phyloP scores from a whole-genome alignment of 2,329 filamentous ascomycete species.

The Diaporthe amygdali region DNA sequence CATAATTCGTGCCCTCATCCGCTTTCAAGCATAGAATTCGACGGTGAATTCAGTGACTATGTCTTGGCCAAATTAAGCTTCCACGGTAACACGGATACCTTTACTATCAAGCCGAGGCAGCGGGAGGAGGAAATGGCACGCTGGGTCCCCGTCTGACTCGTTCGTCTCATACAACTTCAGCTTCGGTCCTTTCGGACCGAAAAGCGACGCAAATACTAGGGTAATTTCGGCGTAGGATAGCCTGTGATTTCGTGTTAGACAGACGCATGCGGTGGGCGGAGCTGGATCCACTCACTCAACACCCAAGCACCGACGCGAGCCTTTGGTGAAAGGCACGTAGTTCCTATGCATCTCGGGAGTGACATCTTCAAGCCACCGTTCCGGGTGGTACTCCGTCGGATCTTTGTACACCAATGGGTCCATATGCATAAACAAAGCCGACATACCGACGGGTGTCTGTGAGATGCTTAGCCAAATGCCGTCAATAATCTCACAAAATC shows the following conservation, averaged over 20 bases:
- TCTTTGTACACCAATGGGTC: background rate
- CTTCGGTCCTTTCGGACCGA: background rate
- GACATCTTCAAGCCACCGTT: background rate
- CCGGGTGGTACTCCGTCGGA: background rate
- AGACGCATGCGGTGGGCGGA: background rate
- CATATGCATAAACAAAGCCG: background rate
- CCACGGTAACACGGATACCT: background rate
- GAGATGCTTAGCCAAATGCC: too few relatives aligned
- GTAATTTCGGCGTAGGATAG: background rate
- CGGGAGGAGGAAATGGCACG: background rate
- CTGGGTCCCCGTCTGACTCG: background rate
- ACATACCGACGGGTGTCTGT: slow-evolving; percentile 14
- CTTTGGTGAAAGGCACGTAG: background rate
- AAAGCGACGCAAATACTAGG: background rate
- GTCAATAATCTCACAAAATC: too few relatives aligned
- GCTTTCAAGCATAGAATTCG: too few relatives aligned
- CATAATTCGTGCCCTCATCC: too few relatives aligned
- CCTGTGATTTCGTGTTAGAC: background rate
- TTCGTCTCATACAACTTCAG: background rate
- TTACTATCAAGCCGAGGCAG: background rate
- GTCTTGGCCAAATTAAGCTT: too few relatives aligned
- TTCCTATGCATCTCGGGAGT: background rate
- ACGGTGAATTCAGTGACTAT: too few relatives aligned
- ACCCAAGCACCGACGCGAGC: background rate
- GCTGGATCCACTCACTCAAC: background rate